phyloP scores from a whole-genome alignment of 768 basidiomycete species.

The Suillus discolor region DNA sequence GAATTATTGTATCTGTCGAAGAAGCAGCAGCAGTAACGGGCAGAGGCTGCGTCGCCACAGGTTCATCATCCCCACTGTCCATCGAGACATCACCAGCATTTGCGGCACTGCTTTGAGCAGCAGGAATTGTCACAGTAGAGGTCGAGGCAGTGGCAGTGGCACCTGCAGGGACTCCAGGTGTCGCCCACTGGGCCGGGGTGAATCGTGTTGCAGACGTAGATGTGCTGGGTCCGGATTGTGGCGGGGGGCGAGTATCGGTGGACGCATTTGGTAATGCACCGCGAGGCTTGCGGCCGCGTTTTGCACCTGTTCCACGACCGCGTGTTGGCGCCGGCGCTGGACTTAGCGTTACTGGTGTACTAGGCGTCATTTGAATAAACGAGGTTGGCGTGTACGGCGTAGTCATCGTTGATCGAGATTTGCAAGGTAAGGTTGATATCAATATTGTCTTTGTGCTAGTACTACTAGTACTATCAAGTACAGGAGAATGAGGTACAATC shows the following conservation, averaged over 20 bases:
- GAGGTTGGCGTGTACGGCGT: conserved; percentile 24
- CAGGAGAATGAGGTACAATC: background rate
- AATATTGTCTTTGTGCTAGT: background rate
- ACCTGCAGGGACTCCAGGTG: conserved; percentile 16
- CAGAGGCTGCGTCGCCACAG: background rate
- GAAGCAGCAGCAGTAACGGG: background rate
- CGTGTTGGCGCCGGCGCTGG: conserved; percentile 25
- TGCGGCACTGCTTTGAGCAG: conserved; percentile 15
- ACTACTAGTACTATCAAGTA: background rate
- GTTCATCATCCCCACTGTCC: conserved; percentile 21
- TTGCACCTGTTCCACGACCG: conserved; percentile 35
- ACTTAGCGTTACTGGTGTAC: conserved; percentile 16
- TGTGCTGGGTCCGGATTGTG: conserved; percentile 15
- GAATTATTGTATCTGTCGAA: background rate
- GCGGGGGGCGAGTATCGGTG: conserved; percentile 17
- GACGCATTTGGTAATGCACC: conserved; percentile 35
- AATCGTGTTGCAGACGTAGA: conserved; percentile 29
- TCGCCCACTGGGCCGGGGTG: conserved; percentile 43
- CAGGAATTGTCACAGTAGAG: conserved; percentile 3
- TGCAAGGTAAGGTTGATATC: background rate
- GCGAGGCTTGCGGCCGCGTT: conserved; percentile 52
- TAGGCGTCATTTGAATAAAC: conserved; percentile 29
- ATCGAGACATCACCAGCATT: conserved; percentile 12
- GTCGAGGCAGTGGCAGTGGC: conserved; percentile 13
- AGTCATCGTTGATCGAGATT: conserved; percentile 24